A percentile compares a stretch with the other conserved stretches of the same genome.
These are phyloP conservation scores for Fragaria ananassa DNA, from an alignment of 306 rosid species.

Conservation along the genomic window DNA sequence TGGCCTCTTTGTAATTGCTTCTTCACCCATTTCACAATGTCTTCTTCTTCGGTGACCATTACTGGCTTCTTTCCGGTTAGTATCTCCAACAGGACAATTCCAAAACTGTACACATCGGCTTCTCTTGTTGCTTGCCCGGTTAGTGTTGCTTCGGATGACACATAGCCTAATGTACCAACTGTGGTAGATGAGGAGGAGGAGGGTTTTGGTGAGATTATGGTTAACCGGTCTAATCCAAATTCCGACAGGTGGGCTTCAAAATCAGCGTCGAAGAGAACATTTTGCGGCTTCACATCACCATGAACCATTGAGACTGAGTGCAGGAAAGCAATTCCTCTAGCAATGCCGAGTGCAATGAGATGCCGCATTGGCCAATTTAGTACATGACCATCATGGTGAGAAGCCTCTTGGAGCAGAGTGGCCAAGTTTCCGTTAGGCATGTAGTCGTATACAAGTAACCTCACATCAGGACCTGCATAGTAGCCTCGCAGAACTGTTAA, in stretches of 20 bases:
- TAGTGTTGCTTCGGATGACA: slow-evolving; percentile 61
- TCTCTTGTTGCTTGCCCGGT: slow-evolving; percentile 63
- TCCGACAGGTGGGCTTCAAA: slow-evolving; percentile 85
- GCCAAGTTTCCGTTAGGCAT: slow-evolving; percentile 88
- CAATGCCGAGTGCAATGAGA: slow-evolving; percentile 77
- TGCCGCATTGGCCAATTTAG: slow-evolving; percentile 96
- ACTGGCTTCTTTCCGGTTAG: slow-evolving; percentile 74
- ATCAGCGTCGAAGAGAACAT: slow-evolving; percentile 80
- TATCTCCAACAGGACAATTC: slow-evolving; percentile 75
- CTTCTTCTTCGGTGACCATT: slow-evolving; percentile 74
- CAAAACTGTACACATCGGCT: slow-evolving; percentile 75
- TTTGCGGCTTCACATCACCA: slow-evolving; percentile 76
- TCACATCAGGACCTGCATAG: slow-evolving; percentile 69
- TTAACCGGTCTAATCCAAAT: slow-evolving; percentile 65
- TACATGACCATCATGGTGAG: slow-evolving; percentile 87
- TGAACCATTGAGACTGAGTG: slow-evolving; percentile 66
- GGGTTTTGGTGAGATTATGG: slow-evolving; percentile 46
- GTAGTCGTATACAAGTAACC: slow-evolving; percentile 75
- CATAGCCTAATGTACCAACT: slow-evolving; percentile 69
- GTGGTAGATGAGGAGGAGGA: slow-evolving; percentile 52
- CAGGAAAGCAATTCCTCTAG: slow-evolving; percentile 67
- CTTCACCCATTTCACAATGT: slow-evolving; percentile 88
- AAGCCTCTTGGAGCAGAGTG: slow-evolving; percentile 76
- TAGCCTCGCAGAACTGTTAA: slow-evolving; percentile 72
- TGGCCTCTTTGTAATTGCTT: slow-evolving; percentile 66